These are phyloP conservation scores for Batkoa obscura DNA, from an alignment of 371 early-diverging fungal species.

Conservation along the genomic window DNA sequence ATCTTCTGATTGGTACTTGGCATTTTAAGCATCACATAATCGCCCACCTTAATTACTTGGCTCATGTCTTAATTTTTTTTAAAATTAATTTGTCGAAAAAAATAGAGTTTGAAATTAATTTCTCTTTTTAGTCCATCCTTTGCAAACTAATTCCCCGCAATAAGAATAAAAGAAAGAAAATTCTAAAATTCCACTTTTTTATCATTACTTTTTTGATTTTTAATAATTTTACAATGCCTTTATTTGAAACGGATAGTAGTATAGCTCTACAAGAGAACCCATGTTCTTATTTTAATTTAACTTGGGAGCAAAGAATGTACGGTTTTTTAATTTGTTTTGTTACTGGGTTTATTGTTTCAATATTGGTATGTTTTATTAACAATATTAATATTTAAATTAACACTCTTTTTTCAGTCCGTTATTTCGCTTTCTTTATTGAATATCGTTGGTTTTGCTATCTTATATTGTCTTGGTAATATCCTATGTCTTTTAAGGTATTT, in stretches of 20 bases:
- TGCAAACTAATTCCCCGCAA: too few species aligned
- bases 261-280: not conserved
- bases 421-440: not conserved
- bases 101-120: too few species aligned
- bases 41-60: too few species aligned
- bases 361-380: not conserved
- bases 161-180: too few species aligned
- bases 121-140: too few species aligned
- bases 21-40: too few species aligned
- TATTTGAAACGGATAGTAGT: not conserved
- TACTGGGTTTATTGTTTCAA: not conserved
- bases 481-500: not conserved
- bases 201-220: too few species aligned
- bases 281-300: not conserved
- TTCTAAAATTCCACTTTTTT: too few species aligned
- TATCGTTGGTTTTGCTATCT: not conserved
- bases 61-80: too few species aligned
- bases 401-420: not conserved
- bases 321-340: not conserved
- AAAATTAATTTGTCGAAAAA: too few species aligned
- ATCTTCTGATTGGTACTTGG: too few species aligned
- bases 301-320: conserved; percentile 2
- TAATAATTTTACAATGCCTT: too few species aligned
- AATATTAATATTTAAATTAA: not conserved
- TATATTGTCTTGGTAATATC: not conserved